These are phyloP conservation scores for Aspergillus ibericus DNA, from an alignment of 2,329 filamentous ascomycete species.

Conservation along the genomic window DNA sequence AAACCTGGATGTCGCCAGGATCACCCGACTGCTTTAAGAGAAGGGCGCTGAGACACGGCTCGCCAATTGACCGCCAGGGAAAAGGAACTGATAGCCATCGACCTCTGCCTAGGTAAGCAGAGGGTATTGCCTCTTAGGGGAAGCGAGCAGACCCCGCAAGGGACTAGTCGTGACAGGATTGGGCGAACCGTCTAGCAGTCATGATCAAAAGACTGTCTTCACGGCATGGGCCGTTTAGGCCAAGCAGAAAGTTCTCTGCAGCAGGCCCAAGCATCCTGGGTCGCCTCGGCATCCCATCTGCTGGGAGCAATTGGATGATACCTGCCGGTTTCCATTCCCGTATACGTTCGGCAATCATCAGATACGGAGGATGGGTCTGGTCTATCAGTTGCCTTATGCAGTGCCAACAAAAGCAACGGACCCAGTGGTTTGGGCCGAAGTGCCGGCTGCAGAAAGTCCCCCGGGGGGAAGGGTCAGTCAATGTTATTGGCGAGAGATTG, in stretches of 20 bases:
- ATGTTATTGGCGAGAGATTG: neutral
- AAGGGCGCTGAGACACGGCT: neutral
- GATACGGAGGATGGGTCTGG: neutral
- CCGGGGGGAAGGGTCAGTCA: neutral
- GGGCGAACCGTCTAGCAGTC: neutral
- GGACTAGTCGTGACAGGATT: neutral
- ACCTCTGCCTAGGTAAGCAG: neutral
- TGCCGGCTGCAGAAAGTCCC: neutral
- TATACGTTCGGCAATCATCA: neutral
- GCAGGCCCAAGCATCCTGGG: neutral
- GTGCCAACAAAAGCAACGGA: neutral
- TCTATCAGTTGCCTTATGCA: neutral
- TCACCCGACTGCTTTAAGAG: neutral
- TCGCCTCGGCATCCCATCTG: neutral
- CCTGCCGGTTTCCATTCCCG: neutral
- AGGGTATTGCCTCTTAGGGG: neutral
- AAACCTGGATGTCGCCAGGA: neutral
- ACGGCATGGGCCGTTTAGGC: neutral
- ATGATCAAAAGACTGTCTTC: neutral
- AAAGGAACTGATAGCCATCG: too few relatives aligned
- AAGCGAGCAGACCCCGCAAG: neutral
- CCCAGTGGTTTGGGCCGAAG: neutral
- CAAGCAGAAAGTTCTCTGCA: neutral
- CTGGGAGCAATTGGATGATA: neutral
- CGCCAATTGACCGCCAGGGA: too few relatives aligned